Conservation (phyloP, 2,329 filamentous ascomycete genomes). For the Beauveria varroae region DNA sequence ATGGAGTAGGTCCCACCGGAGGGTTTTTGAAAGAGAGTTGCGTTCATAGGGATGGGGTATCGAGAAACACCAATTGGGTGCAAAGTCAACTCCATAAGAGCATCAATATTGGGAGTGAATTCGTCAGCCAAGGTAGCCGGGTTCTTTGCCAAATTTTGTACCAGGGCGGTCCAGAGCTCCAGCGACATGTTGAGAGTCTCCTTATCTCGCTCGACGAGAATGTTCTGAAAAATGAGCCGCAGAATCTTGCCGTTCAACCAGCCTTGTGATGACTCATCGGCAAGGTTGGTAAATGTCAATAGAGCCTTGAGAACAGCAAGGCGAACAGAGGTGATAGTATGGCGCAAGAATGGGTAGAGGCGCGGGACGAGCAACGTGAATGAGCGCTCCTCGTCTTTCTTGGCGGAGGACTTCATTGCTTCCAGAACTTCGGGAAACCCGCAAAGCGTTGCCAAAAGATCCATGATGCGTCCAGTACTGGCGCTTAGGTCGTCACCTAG, state of each 20-base stretch:
- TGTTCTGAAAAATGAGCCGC: slow-evolving; percentile 87
- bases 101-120: slow-evolving; percentile 66
- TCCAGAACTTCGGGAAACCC: slow-evolving; percentile 87
- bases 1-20: slow-evolving; percentile 76
- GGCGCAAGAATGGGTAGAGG: slow-evolving; percentile 89
- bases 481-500: slow-evolving; percentile 95
- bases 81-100: slow-evolving; percentile 77
- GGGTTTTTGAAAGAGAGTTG: slow-evolving; percentile 81
- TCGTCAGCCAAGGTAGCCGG: slow-evolving; percentile 61
- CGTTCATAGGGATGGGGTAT: slow-evolving; percentile 88
- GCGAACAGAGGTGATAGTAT: slow-evolving; percentile 94
- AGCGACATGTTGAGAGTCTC: slow-evolving; percentile 75
- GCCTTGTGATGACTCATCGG: slow-evolving; percentile 69
- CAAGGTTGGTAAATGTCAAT: slow-evolving; percentile 84
- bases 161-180: slow-evolving; percentile 77
- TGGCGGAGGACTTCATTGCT: slow-evolving; percentile 87
- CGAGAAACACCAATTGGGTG: slow-evolving; percentile 89
- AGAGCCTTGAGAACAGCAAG: slow-evolving; percentile 88
- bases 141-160: slow-evolving; percentile 59
- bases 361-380: slow-evolving; percentile 89
- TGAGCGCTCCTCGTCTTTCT: slow-evolving; percentile 74
- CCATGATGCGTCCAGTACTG: slow-evolving; percentile 97
- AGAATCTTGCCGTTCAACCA: slow-evolving; percentile 91
- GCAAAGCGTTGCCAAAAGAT: slow-evolving; percentile 89
- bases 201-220: slow-evolving; percentile 85